Evolutionary conservation across 1,284 basidiomycete genomes (phyloP), one percentile per base, ranked within the genome.

Genomic region (Marasmius fiardii): DNA sequence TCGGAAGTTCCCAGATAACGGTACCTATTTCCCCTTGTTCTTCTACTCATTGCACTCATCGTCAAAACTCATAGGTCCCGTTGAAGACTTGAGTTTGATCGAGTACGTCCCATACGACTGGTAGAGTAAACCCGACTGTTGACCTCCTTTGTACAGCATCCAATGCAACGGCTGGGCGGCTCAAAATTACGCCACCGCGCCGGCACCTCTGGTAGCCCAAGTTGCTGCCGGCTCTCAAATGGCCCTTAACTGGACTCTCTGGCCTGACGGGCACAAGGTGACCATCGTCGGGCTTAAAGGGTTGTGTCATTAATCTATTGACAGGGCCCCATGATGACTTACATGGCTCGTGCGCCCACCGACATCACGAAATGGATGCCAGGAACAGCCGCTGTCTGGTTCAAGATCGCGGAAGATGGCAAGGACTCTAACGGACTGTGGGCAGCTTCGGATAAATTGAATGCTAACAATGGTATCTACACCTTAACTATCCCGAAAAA

Each of bases 211-310:
- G 35, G 68, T 66, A 54, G 79, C 71, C 2, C 75, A 75, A 0
- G 69, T 78, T 28, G 71, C 75, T 4, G 75, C 79, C 11, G 79
- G 78, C 1, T 69, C 72, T 11, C 59, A 68, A 28, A 64, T 80
- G 24, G 63, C 68, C 14, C 62, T 80, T 23, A 77, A 79, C 63
- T 80, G 78, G 78, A 80, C 78, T 0, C 69, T 73, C 3, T 81
- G 79, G 79, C 78, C 76, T 1, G 71, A 72, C 43, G 74, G 71
- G 55, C 78, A 75, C 58, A 64, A 67, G 43, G 72, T 68, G 53
- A 37, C 3, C 53, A 16, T 11, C 26, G 28, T 18, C 8, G 24
- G 3, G 18, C 20, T 21, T 3, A 24, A 33, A 18, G 35, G 7
- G 50, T 63, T 58, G 24, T 23, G 6, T 20, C 18, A 34, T 12